Evolutionary conservation across 495 filamentous ascomycete genomes (phyloP).

Genomic region (Penicillium canariense): DNA sequence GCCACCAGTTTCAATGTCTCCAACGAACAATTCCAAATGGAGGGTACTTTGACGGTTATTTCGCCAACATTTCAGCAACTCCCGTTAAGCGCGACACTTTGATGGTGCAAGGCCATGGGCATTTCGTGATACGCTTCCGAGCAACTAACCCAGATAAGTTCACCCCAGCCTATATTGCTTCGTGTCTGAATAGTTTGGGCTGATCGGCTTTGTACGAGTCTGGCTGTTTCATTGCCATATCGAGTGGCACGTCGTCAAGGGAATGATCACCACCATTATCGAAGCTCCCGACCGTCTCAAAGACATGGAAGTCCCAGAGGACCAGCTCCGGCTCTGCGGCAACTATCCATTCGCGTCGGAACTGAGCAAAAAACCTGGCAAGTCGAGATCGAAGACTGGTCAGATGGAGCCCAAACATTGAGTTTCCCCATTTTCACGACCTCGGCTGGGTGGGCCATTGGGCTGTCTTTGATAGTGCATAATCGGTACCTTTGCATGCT

Average conservation of each 20-base stretch:
- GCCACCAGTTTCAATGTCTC: slow-evolving; percentile 43
- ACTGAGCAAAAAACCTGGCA: background rate
- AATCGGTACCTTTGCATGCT: no score
- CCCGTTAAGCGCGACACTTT: slow-evolving; percentile 53
- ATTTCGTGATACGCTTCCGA: slow-evolving; percentile 63
- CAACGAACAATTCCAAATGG: slow-evolving; percentile 41
- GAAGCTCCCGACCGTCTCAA: background rate
- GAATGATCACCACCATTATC: background rate
- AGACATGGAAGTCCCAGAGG: background rate
- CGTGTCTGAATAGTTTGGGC: background rate
- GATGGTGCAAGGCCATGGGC: slow-evolving; percentile 52
- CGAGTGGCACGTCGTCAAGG: background rate
- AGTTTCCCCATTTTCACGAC: background rate
- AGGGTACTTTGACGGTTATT: slow-evolving; percentile 37
- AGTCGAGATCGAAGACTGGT: background rate
- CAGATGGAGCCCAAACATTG: background rate
- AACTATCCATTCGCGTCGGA: background rate
- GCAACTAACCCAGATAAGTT: slow-evolving; percentile 57
- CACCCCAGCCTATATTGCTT: background rate
- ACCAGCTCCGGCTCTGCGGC: background rate
- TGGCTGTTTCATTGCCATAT: background rate
- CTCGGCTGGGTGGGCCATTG: no score
- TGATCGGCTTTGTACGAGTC: background rate
- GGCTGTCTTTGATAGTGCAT: no score
- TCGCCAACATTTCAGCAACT: slow-evolving; percentile 18